Evolutionary conservation across 352 stramenopile species (phyloP), one percentile per base, ranked within the genome.

Genomic region (Phytophthora megakarya): DNA sequence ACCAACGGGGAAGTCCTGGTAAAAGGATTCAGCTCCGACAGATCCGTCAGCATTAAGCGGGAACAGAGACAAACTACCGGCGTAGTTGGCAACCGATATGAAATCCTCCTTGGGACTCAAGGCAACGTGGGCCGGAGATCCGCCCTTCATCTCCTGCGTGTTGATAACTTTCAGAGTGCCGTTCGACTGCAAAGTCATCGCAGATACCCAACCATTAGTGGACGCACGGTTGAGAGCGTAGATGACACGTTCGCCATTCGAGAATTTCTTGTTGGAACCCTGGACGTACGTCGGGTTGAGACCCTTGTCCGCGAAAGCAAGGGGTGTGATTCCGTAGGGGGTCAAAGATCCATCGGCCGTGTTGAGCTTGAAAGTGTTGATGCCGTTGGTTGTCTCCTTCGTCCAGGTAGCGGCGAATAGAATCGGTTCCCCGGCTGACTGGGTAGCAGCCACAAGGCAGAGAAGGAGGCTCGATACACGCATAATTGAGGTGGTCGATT

Each of bases 231-330:
- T 86, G 11, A 85, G 58, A 0, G 76, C 81, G 65, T 88, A 88
- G 23, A 85, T 62, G 19, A 67, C 54, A 48, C 53, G 65, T 33
- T 73, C 56, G n/a, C 65, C 60, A 38, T 70, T 64, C 49, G 61
- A 71, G 39, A 67, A 67, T n/a, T 66, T 60, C 15, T 63, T 72
- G 21, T 30, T 44, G 12, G 73, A 79, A 46, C 70, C 65, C 26
- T 66, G 59, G 26, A 94, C 53, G 61, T 81, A 93, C 21, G 65
- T 87, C 40, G 81, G 80, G 58, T 92, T 94, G 39, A 67, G 49
- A 6, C 46, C 59, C 19, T 70, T 66, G 11, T 33, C 30, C 8
- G 38, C 51, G 19, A 87, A 70, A 33, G 75, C 74, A 7, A 80
- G 59, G 43, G 63, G 54, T 3, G 67, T 75, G 56, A 83, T 72